phyloP scores from a whole-genome alignment of 2,329 filamentous ascomycete species.

The Penicillium sp. region DNA sequence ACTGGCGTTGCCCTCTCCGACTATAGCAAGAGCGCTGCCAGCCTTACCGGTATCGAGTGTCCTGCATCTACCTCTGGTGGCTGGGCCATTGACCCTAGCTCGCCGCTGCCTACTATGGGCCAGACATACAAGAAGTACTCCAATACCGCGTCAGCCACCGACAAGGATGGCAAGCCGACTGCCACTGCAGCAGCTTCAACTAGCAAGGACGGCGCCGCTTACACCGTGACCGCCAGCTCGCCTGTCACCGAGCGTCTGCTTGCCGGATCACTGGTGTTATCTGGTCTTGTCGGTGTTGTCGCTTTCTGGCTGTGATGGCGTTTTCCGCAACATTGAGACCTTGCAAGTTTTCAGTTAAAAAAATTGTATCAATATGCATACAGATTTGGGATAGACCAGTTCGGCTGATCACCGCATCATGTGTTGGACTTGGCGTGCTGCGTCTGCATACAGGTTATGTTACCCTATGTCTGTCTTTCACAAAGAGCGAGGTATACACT shows the following conservation, averaged over 20 bases:
- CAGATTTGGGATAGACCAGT: slow-evolving; percentile 14
- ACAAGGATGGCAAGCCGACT: slow-evolving; percentile 10
- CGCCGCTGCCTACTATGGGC: slow-evolving; percentile 66
- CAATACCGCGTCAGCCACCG: slow-evolving; percentile 10
- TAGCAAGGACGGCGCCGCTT: slow-evolving; percentile 5
- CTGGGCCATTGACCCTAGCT: slow-evolving; percentile 70
- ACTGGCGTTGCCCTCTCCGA: slow-evolving; percentile 62
- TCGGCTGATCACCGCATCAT: neutral
- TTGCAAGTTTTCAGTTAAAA: neutral
- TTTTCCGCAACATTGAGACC: neutral
- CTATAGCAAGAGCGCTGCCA: slow-evolving; percentile 62
- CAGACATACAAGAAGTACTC: slow-evolving; percentile 39
- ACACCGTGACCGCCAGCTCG: slow-evolving; percentile 10
- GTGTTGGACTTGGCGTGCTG: slow-evolving; percentile 1
- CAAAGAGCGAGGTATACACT: slow-evolving; percentile 7
- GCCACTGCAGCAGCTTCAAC: slow-evolving; percentile 3
- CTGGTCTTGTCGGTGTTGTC: slow-evolving; percentile 19
- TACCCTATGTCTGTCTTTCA: slow-evolving; percentile 9
- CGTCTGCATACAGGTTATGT: slow-evolving; percentile 8
- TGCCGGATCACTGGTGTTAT: slow-evolving; percentile 20
- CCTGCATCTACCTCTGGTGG: slow-evolving; percentile 64
- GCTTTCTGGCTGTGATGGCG: slow-evolving; percentile 25
- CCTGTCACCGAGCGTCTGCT: slow-evolving; percentile 18
- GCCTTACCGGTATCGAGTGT: slow-evolving; percentile 60
- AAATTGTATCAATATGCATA: slow-evolving; percentile 22